Percentiles rank a stretch among this genome's conserved stretches.
Conservation (phyloP, 371 early-diverging fungal genomes). For the Quaeritorhiza haematococci region DNA sequence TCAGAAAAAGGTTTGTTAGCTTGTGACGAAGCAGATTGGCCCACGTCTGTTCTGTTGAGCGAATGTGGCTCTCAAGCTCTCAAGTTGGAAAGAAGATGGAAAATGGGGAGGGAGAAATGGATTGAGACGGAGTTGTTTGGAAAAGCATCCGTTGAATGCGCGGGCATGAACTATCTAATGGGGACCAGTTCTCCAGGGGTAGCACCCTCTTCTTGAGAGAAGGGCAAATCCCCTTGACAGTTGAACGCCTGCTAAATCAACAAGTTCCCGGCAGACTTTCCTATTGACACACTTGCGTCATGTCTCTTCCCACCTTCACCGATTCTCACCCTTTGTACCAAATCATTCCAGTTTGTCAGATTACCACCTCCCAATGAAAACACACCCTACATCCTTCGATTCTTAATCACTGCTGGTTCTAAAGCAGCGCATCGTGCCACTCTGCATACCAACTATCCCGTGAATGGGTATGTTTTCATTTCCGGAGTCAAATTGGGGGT, state of each 20-base stretch:
- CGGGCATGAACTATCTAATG: too few relatives aligned
- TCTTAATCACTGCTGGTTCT: conserved; percentile 75
- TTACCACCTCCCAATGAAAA: conserved; percentile 62
- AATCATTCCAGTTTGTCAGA: conserved; percentile 68
- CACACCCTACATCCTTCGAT: conserved; percentile 65
- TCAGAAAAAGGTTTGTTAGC: conserved; percentile 24
- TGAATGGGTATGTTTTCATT: conserved; percentile 50
- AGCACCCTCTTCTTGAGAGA: too few relatives aligned
- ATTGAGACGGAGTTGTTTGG: too few relatives aligned
- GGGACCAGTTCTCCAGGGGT: not conserved
- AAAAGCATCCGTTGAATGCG: too few relatives aligned
- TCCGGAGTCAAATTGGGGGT: not conserved
- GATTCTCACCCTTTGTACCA: not conserved
- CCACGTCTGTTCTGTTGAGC: not conserved
- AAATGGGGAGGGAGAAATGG: too few relatives aligned
- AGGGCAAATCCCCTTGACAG: too few relatives aligned
- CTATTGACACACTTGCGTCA: too few relatives aligned
- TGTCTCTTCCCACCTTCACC: not conserved
- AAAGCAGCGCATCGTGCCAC: conserved; percentile 59
- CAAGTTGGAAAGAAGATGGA: too few relatives aligned
- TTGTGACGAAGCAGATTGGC: not conserved
- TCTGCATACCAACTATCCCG: conserved; percentile 80
- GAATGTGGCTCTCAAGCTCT: too few relatives aligned
- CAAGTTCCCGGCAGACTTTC: too few relatives aligned
- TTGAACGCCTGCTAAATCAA: too few relatives aligned